Evolutionary conservation across 306 rosid species (phyloP).

Genomic region (Nissolia schottii): DNA sequence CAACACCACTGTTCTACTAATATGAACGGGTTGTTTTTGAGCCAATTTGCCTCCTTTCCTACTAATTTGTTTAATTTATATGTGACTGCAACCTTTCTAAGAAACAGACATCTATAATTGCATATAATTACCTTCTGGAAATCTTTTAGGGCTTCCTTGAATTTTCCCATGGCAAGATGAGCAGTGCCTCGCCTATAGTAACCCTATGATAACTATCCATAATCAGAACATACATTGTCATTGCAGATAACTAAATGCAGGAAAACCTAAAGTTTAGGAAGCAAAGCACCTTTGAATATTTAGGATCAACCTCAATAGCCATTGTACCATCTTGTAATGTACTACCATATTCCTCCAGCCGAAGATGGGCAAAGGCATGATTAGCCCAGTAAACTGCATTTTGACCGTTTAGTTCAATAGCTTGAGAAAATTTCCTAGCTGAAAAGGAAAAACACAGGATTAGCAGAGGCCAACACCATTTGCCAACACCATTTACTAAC

Average conservation of each 20-base stretch:
- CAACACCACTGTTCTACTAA: background rate
- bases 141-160: conserved; percentile 94
- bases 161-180: conserved; percentile 86
- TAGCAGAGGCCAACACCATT: conserved; percentile 11
- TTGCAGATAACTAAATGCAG: conserved; percentile 8
- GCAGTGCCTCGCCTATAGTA: conserved; percentile 96
- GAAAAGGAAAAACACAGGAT: conserved; percentile 39
- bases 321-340: conserved; percentile 89
- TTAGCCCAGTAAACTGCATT: conserved; percentile 92
- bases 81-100: background rate
- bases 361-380: conserved; percentile 91
- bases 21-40: conserved; percentile 5
- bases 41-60: background rate
- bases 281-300: conserved; percentile 72
- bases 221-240: conserved; percentile 20
- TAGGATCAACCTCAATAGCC: conserved; percentile 90
- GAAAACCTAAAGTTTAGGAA: background rate
- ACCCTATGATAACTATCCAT: conserved; percentile 57
- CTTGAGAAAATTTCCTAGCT: conserved; percentile 82
- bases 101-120: conserved; percentile 2
- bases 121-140: conserved; percentile 72
- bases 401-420: conserved; percentile 65
- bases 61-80: background rate
- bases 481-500: background rate
- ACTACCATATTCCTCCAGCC: conserved; percentile 94